Conservation (phyloP, 192 early-diverging fungal genomes). For the Geosiphon pyriformis region DNA sequence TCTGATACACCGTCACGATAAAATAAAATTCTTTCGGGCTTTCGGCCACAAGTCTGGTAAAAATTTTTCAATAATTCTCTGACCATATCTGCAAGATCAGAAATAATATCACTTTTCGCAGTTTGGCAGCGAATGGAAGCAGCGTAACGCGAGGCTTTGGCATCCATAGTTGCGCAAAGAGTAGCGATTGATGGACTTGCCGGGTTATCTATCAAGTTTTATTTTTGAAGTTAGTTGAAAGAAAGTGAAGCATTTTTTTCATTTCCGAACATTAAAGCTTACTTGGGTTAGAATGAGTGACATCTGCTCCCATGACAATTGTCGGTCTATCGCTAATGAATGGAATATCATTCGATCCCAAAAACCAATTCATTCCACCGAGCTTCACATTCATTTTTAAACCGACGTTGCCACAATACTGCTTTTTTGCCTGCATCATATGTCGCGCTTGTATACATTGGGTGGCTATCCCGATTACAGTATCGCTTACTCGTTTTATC, state of each 20-base stretch:
- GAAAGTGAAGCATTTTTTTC: too few relatives aligned
- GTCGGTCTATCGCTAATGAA: conserved; percentile 72
- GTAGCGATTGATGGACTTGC: conserved; percentile 71
- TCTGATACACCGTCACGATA: conserved; percentile 92
- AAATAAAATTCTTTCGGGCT: conserved; percentile 75
- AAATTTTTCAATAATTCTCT: conserved; percentile 65
- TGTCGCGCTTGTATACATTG: conserved; percentile 88
- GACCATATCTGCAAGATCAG: conserved; percentile 61
- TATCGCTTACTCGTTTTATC: conserved; percentile 85
- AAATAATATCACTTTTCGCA: conserved; percentile 65
- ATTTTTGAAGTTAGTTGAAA: too few relatives aligned
- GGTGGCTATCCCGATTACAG: conserved; percentile 79
- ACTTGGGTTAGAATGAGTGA: conserved; percentile 79
- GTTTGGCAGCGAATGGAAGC: conserved; percentile 61
- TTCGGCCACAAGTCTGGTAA: conserved; percentile 57
- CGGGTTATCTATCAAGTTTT: too few relatives aligned
- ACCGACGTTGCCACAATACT: conserved; percentile 94
- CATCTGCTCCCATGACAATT: conserved; percentile 86
- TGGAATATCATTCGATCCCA: conserved; percentile 53
- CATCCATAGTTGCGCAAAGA: conserved; percentile 63
- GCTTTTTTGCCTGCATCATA: conserved; percentile 67
- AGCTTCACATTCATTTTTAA: conserved; percentile 94
- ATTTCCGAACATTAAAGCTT: too few relatives aligned
- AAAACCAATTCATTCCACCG: conserved; percentile 77
- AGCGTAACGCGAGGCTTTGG: conserved; percentile 55